Conservation (phyloP, 345 rosid species). For the Acer campestre region DNA sequence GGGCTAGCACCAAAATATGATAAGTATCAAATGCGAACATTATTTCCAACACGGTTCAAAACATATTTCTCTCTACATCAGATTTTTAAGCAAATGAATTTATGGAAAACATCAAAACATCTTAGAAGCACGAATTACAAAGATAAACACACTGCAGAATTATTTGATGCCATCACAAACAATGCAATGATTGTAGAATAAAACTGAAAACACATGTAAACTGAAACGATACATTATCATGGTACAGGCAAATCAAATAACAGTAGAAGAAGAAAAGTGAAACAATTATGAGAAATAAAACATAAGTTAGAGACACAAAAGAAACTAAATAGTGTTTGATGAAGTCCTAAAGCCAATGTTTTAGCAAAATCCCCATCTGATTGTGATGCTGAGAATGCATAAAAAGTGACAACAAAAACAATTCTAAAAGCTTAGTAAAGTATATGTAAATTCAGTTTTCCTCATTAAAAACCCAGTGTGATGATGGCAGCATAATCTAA, state of each 20-base stretch:
- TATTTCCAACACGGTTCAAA: background rate
- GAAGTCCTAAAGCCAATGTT: background rate
- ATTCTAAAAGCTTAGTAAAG: background rate
- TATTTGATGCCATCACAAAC: background rate
- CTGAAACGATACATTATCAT: background rate
- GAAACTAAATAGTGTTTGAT: background rate
- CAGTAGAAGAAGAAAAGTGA: background rate
- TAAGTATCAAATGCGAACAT: constrained; percentile 13
- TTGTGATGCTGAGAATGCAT: background rate
- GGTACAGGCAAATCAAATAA: background rate
- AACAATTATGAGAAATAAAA: background rate
- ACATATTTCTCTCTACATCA: background rate
- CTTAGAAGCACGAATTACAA: background rate
- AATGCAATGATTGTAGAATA: background rate
- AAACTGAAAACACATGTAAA: background rate
- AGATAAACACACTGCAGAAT: background rate
- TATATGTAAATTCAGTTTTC: background rate
- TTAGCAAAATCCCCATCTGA: background rate
- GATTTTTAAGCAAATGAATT: background rate
- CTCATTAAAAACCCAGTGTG: background rate
- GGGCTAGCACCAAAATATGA: constrained; percentile 57
- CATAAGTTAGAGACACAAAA: background rate
- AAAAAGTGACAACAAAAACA: background rate
- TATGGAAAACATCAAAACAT: background rate
- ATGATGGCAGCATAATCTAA: background rate